Evolutionary conservation across 139 green algal genomes (phyloP).

Genomic region (Chlamydomonas schloesseri): DNA sequence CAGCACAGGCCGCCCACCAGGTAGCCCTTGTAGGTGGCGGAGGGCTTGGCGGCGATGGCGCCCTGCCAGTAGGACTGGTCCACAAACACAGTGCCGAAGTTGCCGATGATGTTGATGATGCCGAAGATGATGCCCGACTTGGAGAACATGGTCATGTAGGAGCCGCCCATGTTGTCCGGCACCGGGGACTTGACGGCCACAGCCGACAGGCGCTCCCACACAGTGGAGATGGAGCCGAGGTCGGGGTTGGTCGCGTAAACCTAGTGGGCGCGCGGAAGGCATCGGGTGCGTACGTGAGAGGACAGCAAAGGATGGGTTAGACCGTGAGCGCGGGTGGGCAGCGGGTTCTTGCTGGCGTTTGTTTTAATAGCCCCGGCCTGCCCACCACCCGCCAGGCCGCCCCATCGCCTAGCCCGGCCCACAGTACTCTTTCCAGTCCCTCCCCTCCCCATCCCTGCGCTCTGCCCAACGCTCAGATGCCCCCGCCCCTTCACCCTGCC

Average conservation of each 20-base stretch:
- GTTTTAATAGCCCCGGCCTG: no score
- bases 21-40: constrained; percentile 83
- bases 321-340: no score
- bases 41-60: constrained; percentile 91
- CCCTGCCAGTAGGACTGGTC: constrained; percentile 92
- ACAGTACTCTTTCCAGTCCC: no score
- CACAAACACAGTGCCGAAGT: constrained; percentile 96
- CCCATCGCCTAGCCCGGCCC: no score
- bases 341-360: no score
- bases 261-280: neutral
- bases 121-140: constrained; percentile 92
- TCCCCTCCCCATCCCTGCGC: no score
- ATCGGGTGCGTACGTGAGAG: no score
- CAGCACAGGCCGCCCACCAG: constrained; percentile 88
- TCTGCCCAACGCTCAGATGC: no score
- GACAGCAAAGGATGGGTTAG: no score
- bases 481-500: neutral
- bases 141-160: constrained; percentile 93
- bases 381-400: no score
- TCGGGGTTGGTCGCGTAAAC: constrained; percentile 76
- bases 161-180: constrained; percentile 83
- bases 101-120: constrained; percentile 97
- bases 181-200: constrained; percentile 70
- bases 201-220: constrained; percentile 79
- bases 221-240: constrained; percentile 62